Percentiles rank a stretch among this genome's conserved stretches.
Evolutionary conservation across 768 basidiomycete genomes (phyloP).

Genomic region (Hemileccinum impolitum): DNA sequence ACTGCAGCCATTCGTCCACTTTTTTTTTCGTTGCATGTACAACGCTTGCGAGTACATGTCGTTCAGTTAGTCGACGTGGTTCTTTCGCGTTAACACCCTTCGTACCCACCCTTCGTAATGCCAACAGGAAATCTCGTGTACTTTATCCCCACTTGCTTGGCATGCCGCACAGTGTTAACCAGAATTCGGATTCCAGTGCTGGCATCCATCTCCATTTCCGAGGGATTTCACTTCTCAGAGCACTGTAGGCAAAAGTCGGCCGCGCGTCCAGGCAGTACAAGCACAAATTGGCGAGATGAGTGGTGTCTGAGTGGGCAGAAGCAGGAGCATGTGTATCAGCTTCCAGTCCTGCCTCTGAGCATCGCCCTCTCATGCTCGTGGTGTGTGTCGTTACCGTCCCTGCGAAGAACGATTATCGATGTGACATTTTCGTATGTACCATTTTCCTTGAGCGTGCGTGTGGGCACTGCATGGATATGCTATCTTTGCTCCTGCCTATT

Average conservation of each 20-base stretch:
- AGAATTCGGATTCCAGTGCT: background rate
- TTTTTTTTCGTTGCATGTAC: slow-evolving; percentile 6
- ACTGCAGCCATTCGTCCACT: slow-evolving; percentile 13
- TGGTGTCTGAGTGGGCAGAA: slow-evolving; percentile 29
- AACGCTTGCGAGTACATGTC: background rate
- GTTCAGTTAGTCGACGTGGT: slow-evolving; percentile 3
- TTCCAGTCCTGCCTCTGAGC: slow-evolving; percentile 24
- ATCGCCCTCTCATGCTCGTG: slow-evolving; percentile 20
- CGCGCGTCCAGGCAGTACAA: slow-evolving; percentile 15
- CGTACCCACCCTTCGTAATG: slow-evolving; percentile 3
- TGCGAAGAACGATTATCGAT: slow-evolving; percentile 15
- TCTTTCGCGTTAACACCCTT: slow-evolving; percentile 5
- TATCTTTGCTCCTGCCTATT: slow-evolving; percentile 24
- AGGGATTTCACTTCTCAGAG: slow-evolving; percentile 6
- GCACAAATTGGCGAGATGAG: slow-evolving; percentile 21
- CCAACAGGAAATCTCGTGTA: slow-evolving; percentile 4
- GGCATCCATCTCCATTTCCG: slow-evolving; percentile 19
- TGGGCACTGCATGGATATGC: slow-evolving; percentile 17
- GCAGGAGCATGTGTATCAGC: slow-evolving; percentile 21
- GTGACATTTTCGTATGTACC: slow-evolving; percentile 11
- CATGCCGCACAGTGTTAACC: background rate
- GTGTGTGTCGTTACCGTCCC: slow-evolving; percentile 12
- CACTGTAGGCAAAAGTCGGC: slow-evolving; percentile 1
- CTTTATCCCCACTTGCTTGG: slow-evolving; percentile 1
- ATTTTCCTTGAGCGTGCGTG: slow-evolving; percentile 11